phyloP scores from a whole-genome alignment of 805 yeast genomes.

The Teunomyces tritomae region DNA sequence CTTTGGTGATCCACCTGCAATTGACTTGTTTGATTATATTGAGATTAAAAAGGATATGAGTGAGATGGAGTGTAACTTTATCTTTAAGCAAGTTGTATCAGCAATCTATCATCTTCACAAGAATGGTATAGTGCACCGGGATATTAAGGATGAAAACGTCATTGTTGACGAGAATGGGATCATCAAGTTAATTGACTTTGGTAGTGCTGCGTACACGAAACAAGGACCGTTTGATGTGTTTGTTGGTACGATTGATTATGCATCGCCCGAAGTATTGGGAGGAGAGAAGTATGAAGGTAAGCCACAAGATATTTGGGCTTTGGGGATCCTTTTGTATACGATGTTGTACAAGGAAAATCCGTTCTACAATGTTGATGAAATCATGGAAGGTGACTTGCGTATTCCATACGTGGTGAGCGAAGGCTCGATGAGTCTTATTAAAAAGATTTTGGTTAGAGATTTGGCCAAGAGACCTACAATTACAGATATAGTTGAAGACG shows the following conservation, averaged over 20 bases:
- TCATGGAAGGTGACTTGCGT: constrained; percentile 82
- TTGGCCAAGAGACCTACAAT: constrained; percentile 69
- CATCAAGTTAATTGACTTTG: constrained; percentile 88
- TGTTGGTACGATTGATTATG: constrained; percentile 96
- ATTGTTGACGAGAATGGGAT: constrained; percentile 80
- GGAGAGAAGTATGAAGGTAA: constrained; percentile 90
- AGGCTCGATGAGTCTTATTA: constrained; percentile 59
- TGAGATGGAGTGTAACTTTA: constrained; percentile 73
- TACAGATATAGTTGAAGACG: constrained; percentile 63
- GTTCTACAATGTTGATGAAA: constrained; percentile 92
- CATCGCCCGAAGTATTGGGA: constrained; percentile 91
- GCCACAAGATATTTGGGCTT: constrained; percentile 97
- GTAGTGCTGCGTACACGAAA: constrained; percentile 85
- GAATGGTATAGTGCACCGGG: constrained; percentile 89
- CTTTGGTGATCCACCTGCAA: constrained; percentile 86
- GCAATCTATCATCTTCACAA: constrained; percentile 80
- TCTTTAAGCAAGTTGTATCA: constrained; percentile 74
- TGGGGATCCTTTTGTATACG: constrained; percentile 88
- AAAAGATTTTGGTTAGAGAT: constrained; percentile 65
- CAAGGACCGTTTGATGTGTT: constrained; percentile 97
- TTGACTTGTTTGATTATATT: constrained; percentile 88
- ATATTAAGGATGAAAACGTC: constrained; percentile 91
- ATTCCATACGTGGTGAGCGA: constrained; percentile 67
- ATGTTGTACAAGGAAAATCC: constrained; percentile 93
- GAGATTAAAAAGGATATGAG: constrained; percentile 81